Evolutionary conservation across 352 stramenopile genomes (phyloP).

Genomic region (Albugo laibachii): DNA sequence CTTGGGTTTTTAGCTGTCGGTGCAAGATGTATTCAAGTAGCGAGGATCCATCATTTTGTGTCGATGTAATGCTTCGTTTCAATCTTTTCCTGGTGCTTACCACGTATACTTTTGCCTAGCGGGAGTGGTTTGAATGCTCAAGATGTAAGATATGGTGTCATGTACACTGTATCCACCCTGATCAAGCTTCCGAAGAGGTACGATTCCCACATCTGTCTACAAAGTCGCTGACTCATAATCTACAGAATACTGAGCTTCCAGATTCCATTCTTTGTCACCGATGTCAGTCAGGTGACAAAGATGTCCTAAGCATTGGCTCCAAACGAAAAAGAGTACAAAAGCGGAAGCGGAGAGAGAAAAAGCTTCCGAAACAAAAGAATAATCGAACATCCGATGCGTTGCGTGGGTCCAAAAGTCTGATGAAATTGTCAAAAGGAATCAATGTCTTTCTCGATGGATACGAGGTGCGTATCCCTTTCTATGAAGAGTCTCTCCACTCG

Average conservation of each 20-base stretch:
- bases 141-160: slow-evolving; percentile 61
- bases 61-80: slow-evolving; percentile 18
- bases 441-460: neutral
- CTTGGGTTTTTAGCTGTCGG: slow-evolving; percentile 56
- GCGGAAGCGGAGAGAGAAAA: slow-evolving; percentile 5
- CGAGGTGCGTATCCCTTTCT: neutral
- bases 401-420: slow-evolving; percentile 7
- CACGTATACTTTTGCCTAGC: slow-evolving; percentile 11
- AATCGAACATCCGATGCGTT: neutral
- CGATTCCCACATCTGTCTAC: too few species aligned
- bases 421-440: slow-evolving; percentile 10
- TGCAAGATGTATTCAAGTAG: slow-evolving; percentile 51
- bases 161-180: slow-evolving; percentile 36
- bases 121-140: slow-evolving; percentile 70
- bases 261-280: slow-evolving; percentile 1
- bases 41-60: slow-evolving; percentile 17
- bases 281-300: slow-evolving; percentile 7
- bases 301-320: slow-evolving; percentile 33
- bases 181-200: slow-evolving; percentile 13
- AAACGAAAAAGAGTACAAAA: slow-evolving; percentile 16
- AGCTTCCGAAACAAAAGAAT: neutral
- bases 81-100: neutral
- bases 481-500: too few species aligned
- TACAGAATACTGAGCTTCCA: slow-evolving; percentile 4
- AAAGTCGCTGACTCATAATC: neutral